Conservation (phyloP, 2,329 filamentous ascomycete genomes). For the Huntiella moniliformis region DNA sequence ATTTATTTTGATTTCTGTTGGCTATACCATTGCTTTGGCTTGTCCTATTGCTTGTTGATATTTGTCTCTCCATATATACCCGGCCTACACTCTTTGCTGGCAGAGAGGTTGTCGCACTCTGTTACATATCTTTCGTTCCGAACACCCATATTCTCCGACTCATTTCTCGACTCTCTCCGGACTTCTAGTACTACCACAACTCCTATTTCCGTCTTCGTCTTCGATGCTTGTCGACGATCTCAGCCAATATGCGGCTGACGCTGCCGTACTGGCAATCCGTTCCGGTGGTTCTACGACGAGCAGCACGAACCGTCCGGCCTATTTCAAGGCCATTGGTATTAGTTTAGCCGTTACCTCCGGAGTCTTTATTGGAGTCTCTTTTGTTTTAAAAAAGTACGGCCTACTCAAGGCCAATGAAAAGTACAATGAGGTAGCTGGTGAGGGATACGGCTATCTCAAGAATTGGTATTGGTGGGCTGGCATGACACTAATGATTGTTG, state of each 20-base stretch:
- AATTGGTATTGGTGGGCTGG: constrained; percentile 89
- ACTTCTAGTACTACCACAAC: background rate
- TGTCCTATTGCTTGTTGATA: too few species aligned
- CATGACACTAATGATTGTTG: constrained; percentile 93
- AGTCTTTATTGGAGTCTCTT: constrained; percentile 82
- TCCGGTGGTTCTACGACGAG: constrained; percentile 18
- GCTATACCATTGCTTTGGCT: too few species aligned
- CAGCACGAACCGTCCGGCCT: constrained; percentile 23
- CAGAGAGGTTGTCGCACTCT: too few species aligned
- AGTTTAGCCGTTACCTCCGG: constrained; percentile 72
- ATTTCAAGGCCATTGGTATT: constrained; percentile 77
- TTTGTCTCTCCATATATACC: too few species aligned
- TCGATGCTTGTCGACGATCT: constrained; percentile 5
- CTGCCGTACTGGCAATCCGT: constrained; percentile 17
- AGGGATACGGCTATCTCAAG: constrained; percentile 94
- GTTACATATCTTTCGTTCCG: too few species aligned
- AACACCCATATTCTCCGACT: too few species aligned
- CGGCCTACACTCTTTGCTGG: too few species aligned
- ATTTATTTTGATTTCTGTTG: too few species aligned
- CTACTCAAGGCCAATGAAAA: constrained; percentile 85
- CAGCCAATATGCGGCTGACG: constrained; percentile 4
- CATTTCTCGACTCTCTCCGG: too few species aligned
- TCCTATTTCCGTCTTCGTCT: background rate
- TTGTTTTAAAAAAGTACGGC: constrained; percentile 88
- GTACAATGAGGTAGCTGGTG: constrained; percentile 86